A percentile compares a stretch with the other conserved stretches of the same genome.
Conservation (phyloP, 371 early-diverging fungal genomes). For the Rhizomucor miehei region DNA sequence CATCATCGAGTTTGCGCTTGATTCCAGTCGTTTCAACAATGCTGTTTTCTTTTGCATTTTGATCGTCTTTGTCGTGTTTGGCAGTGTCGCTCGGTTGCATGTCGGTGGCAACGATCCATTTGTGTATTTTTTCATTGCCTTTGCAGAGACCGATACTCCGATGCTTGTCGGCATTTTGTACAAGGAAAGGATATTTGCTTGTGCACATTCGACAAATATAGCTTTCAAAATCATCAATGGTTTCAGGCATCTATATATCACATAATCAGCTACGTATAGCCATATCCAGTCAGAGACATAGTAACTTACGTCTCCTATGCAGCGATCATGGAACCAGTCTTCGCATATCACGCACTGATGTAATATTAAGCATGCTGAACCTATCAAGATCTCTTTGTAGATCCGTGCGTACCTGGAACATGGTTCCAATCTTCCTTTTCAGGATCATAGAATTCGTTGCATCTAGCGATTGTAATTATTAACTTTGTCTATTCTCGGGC, state of each 20-base stretch:
- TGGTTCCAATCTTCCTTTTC: slow-evolving; percentile 66
- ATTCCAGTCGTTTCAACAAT: background rate
- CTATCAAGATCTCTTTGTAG: background rate
- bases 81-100: too few relatives aligned
- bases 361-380: background rate
- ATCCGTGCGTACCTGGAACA: slow-evolving; percentile 59
- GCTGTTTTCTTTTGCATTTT: too few relatives aligned
- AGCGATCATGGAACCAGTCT: slow-evolving; percentile 85
- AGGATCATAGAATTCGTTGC: slow-evolving; percentile 71
- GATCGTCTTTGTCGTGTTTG: background rate
- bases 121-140: slow-evolving; percentile 14
- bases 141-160: slow-evolving; percentile 50
- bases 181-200: slow-evolving; percentile 54
- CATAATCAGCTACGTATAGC: too few relatives aligned
- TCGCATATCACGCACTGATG: slow-evolving; percentile 76
- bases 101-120: slow-evolving; percentile 27
- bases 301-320: slow-evolving; percentile 65
- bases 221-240: slow-evolving; percentile 68
- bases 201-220: slow-evolving; percentile 81
- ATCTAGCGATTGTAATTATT: slow-evolving; percentile 37
- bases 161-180: slow-evolving; percentile 40
- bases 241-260: slow-evolving; percentile 52
- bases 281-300: too few relatives aligned
- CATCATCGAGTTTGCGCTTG: background rate
- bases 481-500: background rate